Conservation (phyloP, 768 basidiomycete species). For the Calocybe cyanea region DNA sequence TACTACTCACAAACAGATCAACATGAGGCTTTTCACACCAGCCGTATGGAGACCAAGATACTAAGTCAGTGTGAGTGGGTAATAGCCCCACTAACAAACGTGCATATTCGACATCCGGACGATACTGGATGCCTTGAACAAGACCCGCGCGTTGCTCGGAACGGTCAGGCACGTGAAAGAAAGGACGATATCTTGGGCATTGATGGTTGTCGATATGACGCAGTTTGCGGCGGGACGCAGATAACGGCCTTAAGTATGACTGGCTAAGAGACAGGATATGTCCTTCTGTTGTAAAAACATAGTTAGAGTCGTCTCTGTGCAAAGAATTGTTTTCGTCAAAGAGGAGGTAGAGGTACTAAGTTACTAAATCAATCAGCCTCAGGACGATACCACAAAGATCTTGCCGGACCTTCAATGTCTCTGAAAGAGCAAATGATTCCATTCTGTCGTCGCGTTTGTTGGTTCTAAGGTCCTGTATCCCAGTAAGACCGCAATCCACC, state of each 20-base stretch:
- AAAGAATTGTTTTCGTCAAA: slow-evolving; percentile 84
- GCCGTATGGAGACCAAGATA: slow-evolving; percentile 63
- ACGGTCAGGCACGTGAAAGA: slow-evolving; percentile 29
- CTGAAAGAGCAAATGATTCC: slow-evolving; percentile 95
- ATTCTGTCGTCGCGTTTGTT: slow-evolving; percentile 88
- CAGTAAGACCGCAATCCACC: slow-evolving; percentile 83
- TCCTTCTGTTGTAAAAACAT: slow-evolving; percentile 94
- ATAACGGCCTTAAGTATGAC: slow-evolving; percentile 50
- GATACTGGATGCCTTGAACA: slow-evolving; percentile 62
- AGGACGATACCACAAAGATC: neutral
- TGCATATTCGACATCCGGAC: slow-evolving; percentile 79
- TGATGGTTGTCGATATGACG: slow-evolving; percentile 64
- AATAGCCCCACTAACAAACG: slow-evolving; percentile 59
- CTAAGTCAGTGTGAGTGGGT: slow-evolving; percentile 46
- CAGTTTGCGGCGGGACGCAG: slow-evolving; percentile 54
- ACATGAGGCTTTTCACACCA: slow-evolving; percentile 72
- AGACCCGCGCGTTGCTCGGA: slow-evolving; percentile 42
- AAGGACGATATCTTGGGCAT: slow-evolving; percentile 68
- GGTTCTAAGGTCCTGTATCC: slow-evolving; percentile 73
- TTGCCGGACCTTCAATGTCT: slow-evolving; percentile 74
- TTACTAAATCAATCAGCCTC: neutral
- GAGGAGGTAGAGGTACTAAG: slow-evolving; percentile 88
- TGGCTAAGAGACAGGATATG: slow-evolving; percentile 73
- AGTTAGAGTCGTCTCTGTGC: slow-evolving; percentile 75
- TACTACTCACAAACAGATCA: slow-evolving; percentile 59